Evolutionary conservation across 768 basidiomycete genomes (phyloP).

Genomic region (Cantharellus cinnabarinus): DNA sequence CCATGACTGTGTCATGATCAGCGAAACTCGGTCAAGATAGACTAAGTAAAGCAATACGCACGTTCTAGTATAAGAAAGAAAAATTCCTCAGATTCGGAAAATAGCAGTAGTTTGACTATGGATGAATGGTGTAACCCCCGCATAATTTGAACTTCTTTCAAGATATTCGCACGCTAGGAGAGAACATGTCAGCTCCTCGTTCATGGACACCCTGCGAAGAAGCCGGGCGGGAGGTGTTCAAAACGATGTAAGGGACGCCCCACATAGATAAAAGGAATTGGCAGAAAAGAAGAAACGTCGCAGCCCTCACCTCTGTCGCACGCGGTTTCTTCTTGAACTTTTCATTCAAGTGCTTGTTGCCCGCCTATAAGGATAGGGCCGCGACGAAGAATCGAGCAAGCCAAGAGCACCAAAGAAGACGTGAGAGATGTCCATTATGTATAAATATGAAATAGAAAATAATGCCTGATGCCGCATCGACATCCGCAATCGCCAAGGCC

Average conservation of each 20-base stretch:
- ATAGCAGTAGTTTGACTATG: conserved; percentile 78
- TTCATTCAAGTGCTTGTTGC: conserved; percentile 81
- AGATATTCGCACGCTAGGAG: conserved; percentile 79
- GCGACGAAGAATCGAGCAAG: conserved; percentile 7
- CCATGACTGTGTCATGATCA: conserved; percentile 46
- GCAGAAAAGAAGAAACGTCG: background rate
- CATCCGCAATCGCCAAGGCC: background rate
- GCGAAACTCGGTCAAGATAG: background rate
- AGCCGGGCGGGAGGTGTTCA: background rate
- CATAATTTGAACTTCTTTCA: conserved; percentile 99
- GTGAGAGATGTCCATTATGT: background rate
- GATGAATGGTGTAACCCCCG: conserved; percentile 81
- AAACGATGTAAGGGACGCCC: background rate
- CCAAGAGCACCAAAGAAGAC: conserved; percentile 6
- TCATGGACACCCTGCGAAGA: background rate
- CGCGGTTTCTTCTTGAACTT: conserved; percentile 95
- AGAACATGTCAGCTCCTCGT: conserved; percentile 5
- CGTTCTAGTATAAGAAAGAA: conserved; percentile 89
- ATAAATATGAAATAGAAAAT: background rate
- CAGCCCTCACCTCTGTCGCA: conserved; percentile 74
- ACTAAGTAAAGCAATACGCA: conserved; percentile 6
- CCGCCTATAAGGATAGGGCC: conserved; percentile 31
- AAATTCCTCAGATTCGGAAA: conserved; percentile 80
- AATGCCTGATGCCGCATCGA: conserved; percentile 1
- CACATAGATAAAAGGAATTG: conserved; percentile 6